Percentiles rank a stretch among this genome's conserved stretches.
These are phyloP conservation scores for Scheffersomyces cryptocercus DNA, from an alignment of 1,139 yeast species.

Conservation along the genomic window DNA sequence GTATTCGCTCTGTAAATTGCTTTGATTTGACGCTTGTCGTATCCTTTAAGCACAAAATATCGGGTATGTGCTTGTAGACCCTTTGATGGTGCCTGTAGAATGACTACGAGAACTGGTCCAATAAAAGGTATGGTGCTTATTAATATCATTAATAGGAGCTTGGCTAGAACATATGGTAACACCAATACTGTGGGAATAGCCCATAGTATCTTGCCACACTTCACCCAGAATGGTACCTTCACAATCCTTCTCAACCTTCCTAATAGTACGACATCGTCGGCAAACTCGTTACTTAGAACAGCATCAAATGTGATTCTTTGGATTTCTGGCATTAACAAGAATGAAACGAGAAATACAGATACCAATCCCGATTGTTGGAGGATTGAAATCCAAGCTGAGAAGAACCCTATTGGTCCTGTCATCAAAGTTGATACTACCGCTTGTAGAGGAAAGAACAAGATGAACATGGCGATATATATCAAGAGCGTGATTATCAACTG, in stretches of 20 bases:
- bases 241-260: constrained; percentile 42
- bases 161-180: constrained; percentile 26
- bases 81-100: constrained; percentile 58
- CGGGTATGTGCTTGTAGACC: constrained; percentile 59
- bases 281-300: constrained; percentile 50
- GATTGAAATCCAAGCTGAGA: constrained; percentile 55
- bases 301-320: constrained; percentile 58
- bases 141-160: constrained; percentile 30
- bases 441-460: constrained; percentile 49
- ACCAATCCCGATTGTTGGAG: constrained; percentile 54
- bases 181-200: constrained; percentile 25
- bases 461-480: constrained; percentile 41
- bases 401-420: constrained; percentile 55
- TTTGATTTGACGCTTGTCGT: constrained; percentile 39
- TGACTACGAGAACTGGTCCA: constrained; percentile 59
- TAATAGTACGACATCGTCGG: constrained; percentile 49
- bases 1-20: constrained; percentile 27
- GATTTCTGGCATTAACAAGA: constrained; percentile 58
- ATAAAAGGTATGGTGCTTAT: constrained; percentile 58
- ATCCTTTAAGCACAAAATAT: constrained; percentile 62
- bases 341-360: constrained; percentile 50
- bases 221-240: constrained; percentile 32
- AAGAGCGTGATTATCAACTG: constrained; percentile 38
- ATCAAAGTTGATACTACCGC: constrained; percentile 48
- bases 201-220: constrained; percentile 22